phyloP scores from a whole-genome alignment of 192 early-diverging fungal genomes.

The Endogone sp. region DNA sequence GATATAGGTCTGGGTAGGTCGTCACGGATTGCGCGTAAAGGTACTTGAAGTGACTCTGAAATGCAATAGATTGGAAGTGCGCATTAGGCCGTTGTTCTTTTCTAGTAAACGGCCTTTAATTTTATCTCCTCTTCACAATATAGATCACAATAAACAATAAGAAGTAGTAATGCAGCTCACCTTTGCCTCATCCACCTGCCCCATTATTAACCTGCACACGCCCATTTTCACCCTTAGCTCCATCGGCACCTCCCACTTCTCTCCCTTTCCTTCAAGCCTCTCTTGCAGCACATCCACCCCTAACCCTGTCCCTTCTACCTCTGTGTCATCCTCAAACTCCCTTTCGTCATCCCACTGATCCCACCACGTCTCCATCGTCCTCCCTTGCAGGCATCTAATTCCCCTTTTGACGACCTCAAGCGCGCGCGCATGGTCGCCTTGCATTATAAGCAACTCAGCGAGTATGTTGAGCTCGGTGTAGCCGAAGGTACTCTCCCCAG shows the following conservation, averaged over 20 bases:
- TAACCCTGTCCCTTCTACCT: slow-evolving; percentile 15
- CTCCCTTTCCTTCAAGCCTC: not conserved
- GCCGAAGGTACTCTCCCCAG: slow-evolving; percentile 41
- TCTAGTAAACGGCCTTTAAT: no score
- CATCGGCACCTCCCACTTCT: slow-evolving; percentile 54
- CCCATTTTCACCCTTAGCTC: slow-evolving; percentile 88
- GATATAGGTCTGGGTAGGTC: slow-evolving; percentile 63
- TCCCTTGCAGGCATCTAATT: slow-evolving; percentile 62
- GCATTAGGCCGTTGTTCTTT: no score
- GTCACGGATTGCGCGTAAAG: slow-evolving; percentile 48
- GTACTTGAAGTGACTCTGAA: slow-evolving; percentile 63
- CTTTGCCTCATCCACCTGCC: slow-evolving; percentile 62
- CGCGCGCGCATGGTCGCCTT: slow-evolving; percentile 71
- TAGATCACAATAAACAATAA: no score
- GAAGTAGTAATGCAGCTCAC: slow-evolving; percentile 35
- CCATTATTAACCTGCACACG: slow-evolving; percentile 70
- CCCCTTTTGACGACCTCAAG: slow-evolving; percentile 69
- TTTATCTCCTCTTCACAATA: no score
- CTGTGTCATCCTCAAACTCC: slow-evolving; percentile 51
- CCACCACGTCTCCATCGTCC: slow-evolving; percentile 65
- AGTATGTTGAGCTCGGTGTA: slow-evolving; percentile 86
- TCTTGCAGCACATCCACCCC: slow-evolving; percentile 9
- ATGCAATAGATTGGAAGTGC: no score
- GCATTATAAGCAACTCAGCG: slow-evolving; percentile 79
- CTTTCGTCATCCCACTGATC: slow-evolving; percentile 50